Percentiles rank a stretch among this genome's conserved stretches.
phyloP scores from a whole-genome alignment of 2,329 filamentous ascomycete genomes.

The Chaetothyriales sp. region DNA sequence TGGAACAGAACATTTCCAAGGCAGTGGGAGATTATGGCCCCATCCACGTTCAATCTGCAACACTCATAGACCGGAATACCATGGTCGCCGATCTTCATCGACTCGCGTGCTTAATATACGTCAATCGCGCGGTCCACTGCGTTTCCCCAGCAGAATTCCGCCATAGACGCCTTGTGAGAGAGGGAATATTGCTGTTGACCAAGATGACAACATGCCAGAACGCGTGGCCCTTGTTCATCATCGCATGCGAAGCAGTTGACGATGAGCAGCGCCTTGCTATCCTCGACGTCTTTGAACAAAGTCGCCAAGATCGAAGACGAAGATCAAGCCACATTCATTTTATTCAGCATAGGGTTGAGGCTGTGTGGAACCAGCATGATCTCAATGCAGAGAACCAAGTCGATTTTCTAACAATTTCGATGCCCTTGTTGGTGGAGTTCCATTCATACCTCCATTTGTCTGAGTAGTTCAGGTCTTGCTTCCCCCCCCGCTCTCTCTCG shows the following conservation, averaged over 20 bases:
- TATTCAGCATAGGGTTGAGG: slow-evolving; percentile 11
- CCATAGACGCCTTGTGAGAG: slow-evolving; percentile 10
- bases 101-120: slow-evolving; percentile 10
- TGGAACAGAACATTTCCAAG: slow-evolving; percentile 9
- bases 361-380: slow-evolving; percentile 11
- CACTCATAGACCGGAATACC: slow-evolving; percentile 4
- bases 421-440: slow-evolving; percentile 9
- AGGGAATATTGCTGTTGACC: slow-evolving; percentile 11
- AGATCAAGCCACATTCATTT: slow-evolving; percentile 12
- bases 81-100: slow-evolving; percentile 11
- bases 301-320: slow-evolving; percentile 8
- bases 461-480: slow-evolving; percentile 6
- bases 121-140: slow-evolving; percentile 8
- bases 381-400: slow-evolving; percentile 8
- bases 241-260: slow-evolving; percentile 11
- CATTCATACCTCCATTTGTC: slow-evolving; percentile 11
- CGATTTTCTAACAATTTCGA: slow-evolving; percentile 10
- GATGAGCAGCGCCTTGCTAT: slow-evolving; percentile 10
- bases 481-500: no score
- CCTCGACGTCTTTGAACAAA: slow-evolving; percentile 9
- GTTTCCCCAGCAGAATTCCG: slow-evolving; percentile 9
- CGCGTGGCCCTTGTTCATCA: slow-evolving; percentile 13
- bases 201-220: slow-evolving; percentile 12
- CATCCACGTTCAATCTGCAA: slow-evolving; percentile 6
- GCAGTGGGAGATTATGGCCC: slow-evolving; percentile 7